A percentile compares a stretch with the other conserved stretches of the same genome.
These are phyloP conservation scores for Camellia granthamiana DNA, from an alignment of 148 eudicot genomes.

Conservation along the genomic window DNA sequence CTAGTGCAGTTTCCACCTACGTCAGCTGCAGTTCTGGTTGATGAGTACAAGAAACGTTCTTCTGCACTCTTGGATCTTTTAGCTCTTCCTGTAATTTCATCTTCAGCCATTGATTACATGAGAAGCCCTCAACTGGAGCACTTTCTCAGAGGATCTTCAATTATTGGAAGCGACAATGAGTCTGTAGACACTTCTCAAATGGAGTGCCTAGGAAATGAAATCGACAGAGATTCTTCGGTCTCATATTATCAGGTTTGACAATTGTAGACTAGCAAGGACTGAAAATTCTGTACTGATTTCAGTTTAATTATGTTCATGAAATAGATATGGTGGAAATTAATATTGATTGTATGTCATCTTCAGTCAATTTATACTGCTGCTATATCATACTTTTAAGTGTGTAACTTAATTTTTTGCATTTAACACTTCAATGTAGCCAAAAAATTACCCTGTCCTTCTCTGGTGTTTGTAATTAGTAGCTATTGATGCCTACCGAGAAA, in stretches of 20 bases:
- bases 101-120: slow-evolving; percentile 51
- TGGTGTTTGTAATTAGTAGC: too few relatives aligned
- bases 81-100: slow-evolving; percentile 71
- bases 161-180: slow-evolving; percentile 33
- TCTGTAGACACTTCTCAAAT: slow-evolving; percentile 39
- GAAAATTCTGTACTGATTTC: background rate
- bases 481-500: background rate
- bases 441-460: background rate
- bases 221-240: slow-evolving; percentile 39
- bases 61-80: slow-evolving; percentile 54
- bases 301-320: background rate
- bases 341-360: background rate
- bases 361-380: background rate
- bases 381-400: background rate
- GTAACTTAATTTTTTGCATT: background rate
- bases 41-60: slow-evolving; percentile 62
- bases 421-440: background rate
- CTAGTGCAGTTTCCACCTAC: slow-evolving; percentile 73
- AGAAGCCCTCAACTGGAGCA: slow-evolving; percentile 57
- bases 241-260: slow-evolving; percentile 68
- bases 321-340: background rate
- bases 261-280: slow-evolving; percentile 4
- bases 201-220: slow-evolving; percentile 37
- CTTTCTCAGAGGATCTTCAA: slow-evolving; percentile 52
- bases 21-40: slow-evolving; percentile 54